Conservation (phyloP, 2,329 filamentous ascomycete genomes). For the Phoma sp. region DNA sequence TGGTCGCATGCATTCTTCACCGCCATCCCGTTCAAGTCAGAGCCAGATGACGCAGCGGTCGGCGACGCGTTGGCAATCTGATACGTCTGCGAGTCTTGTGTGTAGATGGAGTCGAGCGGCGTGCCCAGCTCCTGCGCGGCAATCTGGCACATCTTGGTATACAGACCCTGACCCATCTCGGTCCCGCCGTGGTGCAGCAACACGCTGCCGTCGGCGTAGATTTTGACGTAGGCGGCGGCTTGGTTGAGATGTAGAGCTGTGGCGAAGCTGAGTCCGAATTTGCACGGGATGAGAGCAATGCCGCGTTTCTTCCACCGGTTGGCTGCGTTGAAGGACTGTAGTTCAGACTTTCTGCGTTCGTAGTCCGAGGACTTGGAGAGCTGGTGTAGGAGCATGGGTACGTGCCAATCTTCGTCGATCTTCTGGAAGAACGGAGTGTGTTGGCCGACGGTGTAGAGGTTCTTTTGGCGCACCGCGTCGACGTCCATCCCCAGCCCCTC, state of each 20-base stretch:
- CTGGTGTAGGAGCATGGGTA: constrained; percentile 90
- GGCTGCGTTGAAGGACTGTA: constrained; percentile 77
- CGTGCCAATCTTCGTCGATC: constrained; percentile 83
- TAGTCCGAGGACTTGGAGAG: constrained; percentile 78
- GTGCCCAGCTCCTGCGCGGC: constrained; percentile 88
- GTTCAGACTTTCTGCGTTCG: constrained; percentile 68
- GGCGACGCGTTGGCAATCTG: constrained; percentile 85
- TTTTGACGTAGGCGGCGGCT: constrained; percentile 88
- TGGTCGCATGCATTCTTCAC: constrained; percentile 90
- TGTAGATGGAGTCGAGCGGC: constrained; percentile 80
- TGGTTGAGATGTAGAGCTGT: constrained; percentile 95
- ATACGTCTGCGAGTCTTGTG: constrained; percentile 89
- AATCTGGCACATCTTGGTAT: constrained; percentile 96
- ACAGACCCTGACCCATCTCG: constrained; percentile 95
- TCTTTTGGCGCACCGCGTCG: constrained; percentile 79
- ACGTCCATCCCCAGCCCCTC: constrained; percentile 85
- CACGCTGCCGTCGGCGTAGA: constrained; percentile 92
- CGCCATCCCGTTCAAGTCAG: constrained; percentile 93
- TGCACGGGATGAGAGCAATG: constrained; percentile 84
- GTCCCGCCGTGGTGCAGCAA: constrained; percentile 93
- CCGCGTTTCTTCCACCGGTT: constrained; percentile 95
- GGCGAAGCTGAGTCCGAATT: constrained; percentile 91
- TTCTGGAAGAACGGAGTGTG: constrained; percentile 88
- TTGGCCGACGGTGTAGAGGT: constrained; percentile 80
- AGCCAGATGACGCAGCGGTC: constrained; percentile 91